These are phyloP conservation scores for Parafenestella ontariensis DNA, from an alignment of 2,329 filamentous ascomycete genomes.

Conservation along the genomic window DNA sequence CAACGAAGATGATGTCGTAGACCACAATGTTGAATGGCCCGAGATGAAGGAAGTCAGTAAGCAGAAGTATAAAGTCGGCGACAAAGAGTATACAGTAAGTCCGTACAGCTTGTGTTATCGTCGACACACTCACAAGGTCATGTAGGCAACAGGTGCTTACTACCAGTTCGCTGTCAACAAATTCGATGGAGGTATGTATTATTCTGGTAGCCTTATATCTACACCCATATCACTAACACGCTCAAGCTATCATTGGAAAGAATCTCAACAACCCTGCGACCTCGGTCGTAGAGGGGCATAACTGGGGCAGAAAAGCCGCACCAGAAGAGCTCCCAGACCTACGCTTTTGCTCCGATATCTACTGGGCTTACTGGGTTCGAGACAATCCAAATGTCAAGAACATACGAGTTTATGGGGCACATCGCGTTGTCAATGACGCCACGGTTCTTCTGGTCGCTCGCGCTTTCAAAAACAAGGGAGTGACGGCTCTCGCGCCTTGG, in stretches of 20 bases:
- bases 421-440: conserved; percentile 19
- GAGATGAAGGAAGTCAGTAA: background rate
- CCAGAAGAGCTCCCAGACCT: conserved; percentile 29
- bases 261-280: conserved; percentile 14
- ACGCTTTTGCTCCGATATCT: conserved; percentile 21
- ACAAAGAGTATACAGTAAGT: conserved; percentile 19
- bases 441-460: conserved; percentile 21
- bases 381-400: conserved; percentile 24
- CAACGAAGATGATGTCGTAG: conserved; percentile 5
- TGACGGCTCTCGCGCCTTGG: conserved; percentile 15
- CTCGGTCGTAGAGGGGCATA: conserved; percentile 2
- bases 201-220: background rate
- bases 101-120: background rate
- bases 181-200: conserved; percentile 9
- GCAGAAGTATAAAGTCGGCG: conserved; percentile 22
- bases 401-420: conserved; percentile 21
- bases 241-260: conserved; percentile 11
- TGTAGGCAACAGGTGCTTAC: conserved; percentile 20
- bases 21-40: background rate
- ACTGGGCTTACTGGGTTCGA: conserved; percentile 31
- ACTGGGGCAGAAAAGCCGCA: conserved; percentile 10
- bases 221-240: background rate
- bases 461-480: conserved; percentile 15
- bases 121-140: background rate
- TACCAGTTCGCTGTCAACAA: conserved; percentile 25